phyloP scores from a whole-genome alignment of 192 early-diverging fungal genomes.

The Mortierella alpina region DNA sequence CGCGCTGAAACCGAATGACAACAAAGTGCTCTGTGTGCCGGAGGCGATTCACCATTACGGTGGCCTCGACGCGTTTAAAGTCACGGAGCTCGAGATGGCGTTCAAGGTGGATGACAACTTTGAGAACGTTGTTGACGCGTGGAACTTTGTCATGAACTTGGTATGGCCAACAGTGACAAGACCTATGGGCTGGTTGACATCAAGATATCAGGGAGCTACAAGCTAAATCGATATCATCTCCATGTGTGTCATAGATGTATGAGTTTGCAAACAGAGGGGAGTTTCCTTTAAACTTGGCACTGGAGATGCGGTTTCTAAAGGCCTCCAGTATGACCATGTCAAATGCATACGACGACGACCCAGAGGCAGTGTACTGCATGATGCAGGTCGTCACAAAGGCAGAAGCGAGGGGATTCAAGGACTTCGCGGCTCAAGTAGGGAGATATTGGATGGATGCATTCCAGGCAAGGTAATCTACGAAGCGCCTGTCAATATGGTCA shows the following conservation, averaged over 20 bases:
- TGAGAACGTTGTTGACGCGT: slow-evolving; percentile 35
- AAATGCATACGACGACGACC: slow-evolving; percentile 40
- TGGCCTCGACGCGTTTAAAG: slow-evolving; percentile 25
- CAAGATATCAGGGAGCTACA: background rate
- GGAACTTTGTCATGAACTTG: slow-evolving; percentile 10
- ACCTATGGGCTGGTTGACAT: slow-evolving; percentile 18
- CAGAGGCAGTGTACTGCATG: slow-evolving; percentile 38
- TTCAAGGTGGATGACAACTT: slow-evolving; percentile 45
- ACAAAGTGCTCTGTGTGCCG: too few relatives aligned
- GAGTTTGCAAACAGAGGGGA: slow-evolving; percentile 1
- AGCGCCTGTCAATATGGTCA: too few relatives aligned
- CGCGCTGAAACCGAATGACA: too few relatives aligned
- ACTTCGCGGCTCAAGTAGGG: slow-evolving; percentile 41
- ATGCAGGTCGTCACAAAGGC: slow-evolving; percentile 32
- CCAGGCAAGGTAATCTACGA: slow-evolving; percentile 31
- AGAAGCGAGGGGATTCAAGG: slow-evolving; percentile 22
- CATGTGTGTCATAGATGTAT: slow-evolving; percentile 26
- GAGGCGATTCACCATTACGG: background rate
- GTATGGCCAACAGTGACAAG: slow-evolving; percentile 17
- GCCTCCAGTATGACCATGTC: slow-evolving; percentile 25
- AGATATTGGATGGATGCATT: slow-evolving; percentile 45
- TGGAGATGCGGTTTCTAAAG: slow-evolving; percentile 53
- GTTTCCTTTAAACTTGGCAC: slow-evolving; percentile 4
- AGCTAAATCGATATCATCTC: background rate
- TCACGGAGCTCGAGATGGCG: slow-evolving; percentile 34